Conservation (phyloP, 805 yeast genomes). For the Jamesozyma spencerorum region DNA sequence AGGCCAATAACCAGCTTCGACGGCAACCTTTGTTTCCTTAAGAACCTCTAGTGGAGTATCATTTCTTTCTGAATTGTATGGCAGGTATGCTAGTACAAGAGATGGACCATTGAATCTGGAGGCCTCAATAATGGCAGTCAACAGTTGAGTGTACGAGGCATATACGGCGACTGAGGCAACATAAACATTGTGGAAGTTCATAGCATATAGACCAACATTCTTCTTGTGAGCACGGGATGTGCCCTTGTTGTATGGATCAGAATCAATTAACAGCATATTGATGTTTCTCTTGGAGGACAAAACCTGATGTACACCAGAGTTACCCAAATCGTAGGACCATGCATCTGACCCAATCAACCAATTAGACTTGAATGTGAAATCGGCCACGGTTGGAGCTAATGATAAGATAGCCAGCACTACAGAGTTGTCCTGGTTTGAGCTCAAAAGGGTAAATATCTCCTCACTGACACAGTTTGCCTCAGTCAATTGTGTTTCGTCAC, state of each 20-base stretch:
- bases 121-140: slow-evolving; percentile 87
- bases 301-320: slow-evolving; percentile 83
- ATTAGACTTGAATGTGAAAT: slow-evolving; percentile 41
- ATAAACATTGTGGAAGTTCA: slow-evolving; percentile 82
- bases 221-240: slow-evolving; percentile 41
- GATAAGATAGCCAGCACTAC: slow-evolving; percentile 38
- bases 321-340: slow-evolving; percentile 90
- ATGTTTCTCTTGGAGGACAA: slow-evolving; percentile 66
- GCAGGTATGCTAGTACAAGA: slow-evolving; percentile 80
- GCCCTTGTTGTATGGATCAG: slow-evolving; percentile 52
- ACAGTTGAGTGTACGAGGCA: slow-evolving; percentile 84
- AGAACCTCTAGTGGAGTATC: slow-evolving; percentile 65
- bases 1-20: slow-evolving; percentile 95
- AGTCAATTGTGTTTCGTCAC: slow-evolving; percentile 19
- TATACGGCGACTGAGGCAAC: slow-evolving; percentile 93
- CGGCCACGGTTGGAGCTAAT: slow-evolving; percentile 32
- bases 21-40: slow-evolving; percentile 80
- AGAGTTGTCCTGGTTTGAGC: slow-evolving; percentile 33
- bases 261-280: slow-evolving; percentile 79
- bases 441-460: slow-evolving; percentile 33
- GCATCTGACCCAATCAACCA: slow-evolving; percentile 94
- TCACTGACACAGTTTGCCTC: slow-evolving; percentile 27
- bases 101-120: slow-evolving; percentile 84
- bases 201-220: slow-evolving; percentile 88
- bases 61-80: slow-evolving; percentile 49